Conservation (phyloP, 2,329 filamentous ascomycete genomes). For the Colletotrichum trifolii region DNA sequence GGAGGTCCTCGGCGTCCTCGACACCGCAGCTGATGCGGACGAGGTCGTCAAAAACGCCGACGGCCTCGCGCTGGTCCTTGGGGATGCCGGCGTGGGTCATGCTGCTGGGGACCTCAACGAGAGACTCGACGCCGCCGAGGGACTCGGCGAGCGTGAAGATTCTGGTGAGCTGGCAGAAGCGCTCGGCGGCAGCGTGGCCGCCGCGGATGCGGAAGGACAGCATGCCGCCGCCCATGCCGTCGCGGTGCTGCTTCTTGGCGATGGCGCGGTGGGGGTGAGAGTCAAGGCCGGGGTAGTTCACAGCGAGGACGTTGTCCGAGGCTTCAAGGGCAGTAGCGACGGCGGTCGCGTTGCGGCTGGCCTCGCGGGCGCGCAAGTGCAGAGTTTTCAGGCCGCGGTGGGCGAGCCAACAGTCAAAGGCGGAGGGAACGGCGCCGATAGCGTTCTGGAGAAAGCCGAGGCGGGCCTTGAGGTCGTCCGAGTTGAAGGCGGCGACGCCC, state of each 20-base stretch:
- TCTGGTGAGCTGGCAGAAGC: conserved; percentile 89
- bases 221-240: conserved; percentile 97
- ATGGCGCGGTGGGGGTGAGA: conserved; percentile 89
- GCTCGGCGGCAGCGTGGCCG: conserved; percentile 85
- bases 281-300: conserved; percentile 94
- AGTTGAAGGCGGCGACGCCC: conserved; percentile 97
- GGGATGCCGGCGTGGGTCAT: conserved; percentile 99
- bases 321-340: conserved; percentile 82
- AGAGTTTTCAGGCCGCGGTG: conserved; percentile 97
- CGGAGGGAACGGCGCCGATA: conserved; percentile 91
- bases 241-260: conserved; percentile 89
- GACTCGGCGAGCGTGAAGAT: conserved; percentile 96
- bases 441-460: conserved; percentile 96
- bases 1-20: conserved; percentile 88
- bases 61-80: conserved; percentile 86
- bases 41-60: conserved; percentile 94
- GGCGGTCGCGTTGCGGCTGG: conserved; percentile 81
- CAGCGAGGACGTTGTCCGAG: conserved; percentile 83
- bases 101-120: conserved; percentile 90
- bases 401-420: conserved; percentile 98
- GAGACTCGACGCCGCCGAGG: conserved; percentile 89
- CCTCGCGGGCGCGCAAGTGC: conserved; percentile 89
- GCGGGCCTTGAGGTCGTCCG: conserved; percentile 78
- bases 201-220: conserved; percentile 93
- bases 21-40: conserved; percentile 94